Base-by-base conservation (phyloP, 441 rosid genomes). In the Erodium moschatum region DNA sequence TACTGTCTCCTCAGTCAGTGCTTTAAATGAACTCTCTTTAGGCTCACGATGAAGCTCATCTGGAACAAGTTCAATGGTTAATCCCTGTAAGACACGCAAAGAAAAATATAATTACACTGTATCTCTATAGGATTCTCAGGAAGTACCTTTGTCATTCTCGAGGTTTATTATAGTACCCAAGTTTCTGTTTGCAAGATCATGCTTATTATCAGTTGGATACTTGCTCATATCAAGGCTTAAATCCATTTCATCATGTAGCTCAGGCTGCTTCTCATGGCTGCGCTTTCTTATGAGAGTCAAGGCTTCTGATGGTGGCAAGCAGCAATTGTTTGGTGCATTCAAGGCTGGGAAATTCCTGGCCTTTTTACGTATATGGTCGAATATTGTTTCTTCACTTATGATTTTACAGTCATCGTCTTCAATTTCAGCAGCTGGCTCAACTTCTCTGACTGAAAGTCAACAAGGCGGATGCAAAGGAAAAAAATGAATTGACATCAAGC, bases 351-450 rank as follows among this genome's bases (percentile, higher is more conserved):
- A 90, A 65, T 70, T 83, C 80, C 87, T 93, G 70, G 97, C 87
- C 71, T 90, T 93, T 73, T 85, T 85, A 68, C 87, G 91, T 75
- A 89, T 91, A 82, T 85, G 97, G 66, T 89, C 90, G 74, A 91
- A 93, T 72, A 91, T 77, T 52, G 89, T 84, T 69, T 75, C 79
- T 73, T 80, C 86, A 12, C 87, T 83, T 63, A 86, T 76, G 75
- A 85, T 76, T 77, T 71, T 75, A 73, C 82, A 75, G 58, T 77
- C 85, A 21, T 85, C 91, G 31, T 80, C 78, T 58, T 83, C 82
- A 13, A 31, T 78, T 12, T 77, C 83, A 44, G 73, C 70, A 62
- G 79, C 76, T 0, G 78, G 70, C 74, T 78, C 83, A 18, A 67
- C 88, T 83, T 77, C 83, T 67, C 64, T 13, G 62, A 70, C 69